These are phyloP conservation scores for Wallacemonas sp. DNA, from an alignment of 208 protist species.

Conservation along the genomic window DNA sequence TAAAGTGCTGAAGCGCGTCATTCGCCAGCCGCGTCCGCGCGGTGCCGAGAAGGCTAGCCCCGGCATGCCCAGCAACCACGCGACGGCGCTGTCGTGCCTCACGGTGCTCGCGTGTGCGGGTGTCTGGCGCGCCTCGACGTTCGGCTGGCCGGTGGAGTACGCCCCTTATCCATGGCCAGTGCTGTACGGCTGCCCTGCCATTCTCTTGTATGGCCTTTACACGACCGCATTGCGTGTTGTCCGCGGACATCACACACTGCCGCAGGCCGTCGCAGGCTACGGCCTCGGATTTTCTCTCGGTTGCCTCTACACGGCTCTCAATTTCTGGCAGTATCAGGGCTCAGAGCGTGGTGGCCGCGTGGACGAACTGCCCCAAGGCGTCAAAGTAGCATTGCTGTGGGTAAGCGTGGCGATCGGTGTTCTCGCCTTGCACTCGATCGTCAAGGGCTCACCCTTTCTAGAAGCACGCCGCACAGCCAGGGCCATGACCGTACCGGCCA, in stretches of 20 bases:
- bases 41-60: slow-evolving; percentile 50
- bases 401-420: slow-evolving; percentile 8
- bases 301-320: slow-evolving; percentile 11
- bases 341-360: slow-evolving; percentile 26
- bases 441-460: slow-evolving; percentile 15
- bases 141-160: not conserved
- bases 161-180: not conserved
- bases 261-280: slow-evolving; percentile 47
- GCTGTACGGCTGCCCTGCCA: slow-evolving; percentile 7
- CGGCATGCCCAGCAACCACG: slow-evolving; percentile 74
- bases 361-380: slow-evolving; percentile 26
- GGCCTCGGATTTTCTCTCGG: slow-evolving; percentile 22
- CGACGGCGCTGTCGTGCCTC: slow-evolving; percentile 46
- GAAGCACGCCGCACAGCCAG: not conserved
- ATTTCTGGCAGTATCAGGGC: slow-evolving; percentile 37
- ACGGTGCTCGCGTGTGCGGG: slow-evolving; percentile 20
- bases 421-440: slow-evolving; percentile 15
- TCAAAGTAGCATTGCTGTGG: slow-evolving; percentile 15
- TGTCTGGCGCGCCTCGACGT: slow-evolving; percentile 11
- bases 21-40: slow-evolving; percentile 44
- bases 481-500: no score
- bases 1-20: slow-evolving; percentile 43
- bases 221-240: slow-evolving; percentile 27
- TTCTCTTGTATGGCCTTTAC: slow-evolving; percentile 42
- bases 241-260: slow-evolving; percentile 44